Base-by-base conservation (phyloP, 1,284 basidiomycete species). In the Cystobasidium slooffiae region DNA sequence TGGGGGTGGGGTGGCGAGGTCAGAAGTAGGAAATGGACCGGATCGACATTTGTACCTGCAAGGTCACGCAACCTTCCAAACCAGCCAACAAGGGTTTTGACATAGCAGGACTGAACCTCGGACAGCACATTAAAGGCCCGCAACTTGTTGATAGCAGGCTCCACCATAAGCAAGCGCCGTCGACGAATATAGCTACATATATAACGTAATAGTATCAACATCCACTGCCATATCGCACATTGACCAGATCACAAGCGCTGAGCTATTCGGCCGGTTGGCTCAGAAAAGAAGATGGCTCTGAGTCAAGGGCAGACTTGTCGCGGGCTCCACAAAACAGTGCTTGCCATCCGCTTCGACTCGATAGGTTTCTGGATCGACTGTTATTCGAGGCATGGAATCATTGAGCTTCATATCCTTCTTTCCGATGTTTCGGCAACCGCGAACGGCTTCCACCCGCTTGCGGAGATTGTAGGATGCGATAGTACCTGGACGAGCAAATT, bases 371-470 rank as follows among this genome's bases (percentile, higher is more conserved):
- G 97, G 92, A 82, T 99, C 93, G 55, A 99, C 95, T 14, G 78
- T 84, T 87, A 99, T 92, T 81, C 86, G 86, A 1, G 96, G 97
- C 77, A 88, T 88, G 65, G 86, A 83, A 74, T 88, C 85, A 82
- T 99, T 99, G 87, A 89, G 91, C 84, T 97, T 98, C 93, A 98
- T 95, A 81, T 95, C 90, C 79, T 87, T 87, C 85, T 98, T 98
- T 41, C 83, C 86, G 59, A 98, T 86, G 1, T 82, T 83, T 43
- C 94, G 86, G 80, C 95, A 98, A 14, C 87, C 87, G 74, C 85
- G 86, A 51, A 98, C 96, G 0, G 92, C 88, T 77, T 90, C 89
- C 12, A 88, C 83, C 3, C 87, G 86, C 83, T 97, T 97, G 39
- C 85, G 84, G 12, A 97, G 85, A 0, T 87, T 87, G 81, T 97